Base-by-base conservation (phyloP, 345 rosid species). In the Populus pruinosa region DNA sequence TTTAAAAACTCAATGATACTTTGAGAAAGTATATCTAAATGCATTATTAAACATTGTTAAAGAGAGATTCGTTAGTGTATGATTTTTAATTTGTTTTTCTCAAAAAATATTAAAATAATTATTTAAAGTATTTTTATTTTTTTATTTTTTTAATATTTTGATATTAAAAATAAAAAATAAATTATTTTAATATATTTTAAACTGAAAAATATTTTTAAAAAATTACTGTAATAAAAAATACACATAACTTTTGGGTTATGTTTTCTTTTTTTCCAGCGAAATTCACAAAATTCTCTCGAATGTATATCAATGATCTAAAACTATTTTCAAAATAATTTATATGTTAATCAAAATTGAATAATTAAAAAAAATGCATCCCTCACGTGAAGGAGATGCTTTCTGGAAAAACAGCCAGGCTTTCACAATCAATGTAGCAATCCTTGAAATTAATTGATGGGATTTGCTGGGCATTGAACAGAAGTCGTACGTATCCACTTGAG, bases 391-490 rank as follows among this genome's bases (percentile, higher is more conserved):
- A 16, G 16, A 50, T 50, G 44, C 10, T 9, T 41, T 50, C 56
- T 50, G 56, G 56, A 50, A 5, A 17, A 17, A 5, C 5, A 50
- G 56, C 2, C 21, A 17, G 56, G 56, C 56, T 50, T 5, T 50
- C n/a, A 5, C 20, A 50, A 50, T 50, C 56, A 50, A 13, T 64
- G 73, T 55, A 55, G 67, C 78, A 75, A 84, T 85, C 77, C 82
- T 67, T 79, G 94, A 87, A 80, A 79, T 81, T 77, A 76, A 35
- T 70, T 10, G 44, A 41, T 72, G 81, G 79, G 82, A 74, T 67
- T 69, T 84, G 72, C 79, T 74, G 82, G 74, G 56, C 27, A 73
- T 44, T 35, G 71, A 72, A 2, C 44, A 41, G 50, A 27, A 50
- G 47, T 17, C 68, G 50, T 13, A 14, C 50, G 14, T 81, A 82